Evolutionary conservation across 306 rosid species (phyloP), one percentile per base, ranked within the genome.

Genomic region (Biancaea sappan): DNA sequence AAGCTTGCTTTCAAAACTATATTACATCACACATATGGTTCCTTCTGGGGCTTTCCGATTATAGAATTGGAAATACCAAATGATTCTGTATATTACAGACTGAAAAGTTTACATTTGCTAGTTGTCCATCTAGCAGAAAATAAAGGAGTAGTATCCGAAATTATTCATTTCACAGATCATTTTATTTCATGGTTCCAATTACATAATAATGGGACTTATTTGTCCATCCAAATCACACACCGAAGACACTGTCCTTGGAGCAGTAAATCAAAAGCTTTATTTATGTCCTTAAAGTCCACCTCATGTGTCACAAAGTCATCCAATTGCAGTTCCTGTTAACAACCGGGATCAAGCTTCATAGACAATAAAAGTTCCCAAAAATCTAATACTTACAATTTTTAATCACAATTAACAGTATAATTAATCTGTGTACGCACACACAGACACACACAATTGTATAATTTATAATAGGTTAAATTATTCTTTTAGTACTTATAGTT

Each of bases 221-320:
- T 79, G 71, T 81, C 72, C 98, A 92, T 90, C 94, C 88, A 89
- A 81, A 91, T 86, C 70, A 89, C 91, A 71, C 96, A 89, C 40
- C 93, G 78, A 25, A 91, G 89, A 34, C 88, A 61, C 12, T 88
- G 54, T 46, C 97, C 97, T 77, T 83, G 81, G 35, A 73, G 52
- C 32, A 93, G 84, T 48, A 91, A 81, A 77, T 91, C 84, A 69
- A 93, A 93, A 56, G 98, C 98, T 77, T 81, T 75, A 26, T 91
- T 93, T 83, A 89, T 93, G 69, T 91, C 96, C 54, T 91, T 80
- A 46, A 93, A 91, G 67, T 38, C 71, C 57, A 86, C 67, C 69
- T 91, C 93, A 15, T 89, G 97, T 8, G 97, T 86, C 3, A 89
- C 90, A 81, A 91, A 93, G 31, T 89, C 87, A 75, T 93, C 98